Base-by-base conservation (phyloP, 2,329 filamentous ascomycete genomes). In the Colletotrichum scovillei region DNA sequence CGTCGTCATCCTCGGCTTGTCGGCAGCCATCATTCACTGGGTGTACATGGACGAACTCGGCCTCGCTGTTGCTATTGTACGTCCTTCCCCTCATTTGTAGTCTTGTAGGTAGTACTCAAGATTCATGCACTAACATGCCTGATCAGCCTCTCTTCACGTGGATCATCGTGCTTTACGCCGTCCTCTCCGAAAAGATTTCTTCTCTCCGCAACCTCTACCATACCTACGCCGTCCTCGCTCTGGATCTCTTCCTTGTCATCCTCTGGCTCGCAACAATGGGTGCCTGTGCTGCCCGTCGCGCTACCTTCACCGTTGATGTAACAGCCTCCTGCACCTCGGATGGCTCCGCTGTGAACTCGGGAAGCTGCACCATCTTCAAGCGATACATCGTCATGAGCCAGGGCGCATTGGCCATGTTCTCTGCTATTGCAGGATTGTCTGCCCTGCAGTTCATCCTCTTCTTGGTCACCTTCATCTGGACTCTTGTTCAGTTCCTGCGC, bases 201-300 rank as follows among this genome's bases (percentile, higher is more conserved):
- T 72, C 76, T 5, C 79, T 84, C 52, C 82, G 79, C 24, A 28
- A 66, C 1, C 76, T 78, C 22, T 87, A 88, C 76, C 83, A 87
- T 74, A 81, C 86, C 69, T 81, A 84, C 75, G 86, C 85, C 53
- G 80, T 87, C 11, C 78, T 88, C 8, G 78, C 78, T 16, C 80
- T 88, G 26, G 86, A 88, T 58, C 80, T 77, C 4, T 78, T 87
- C 56, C 80, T 88, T 78, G 76, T 84, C 59, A 76, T 88, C 69
- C 81, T 88, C 66, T 88, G 87, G 87, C 83, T 88, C 22, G 81
- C 84, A 0, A 81, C 82, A n/a, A 78, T 82, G 76, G 82, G 78
- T 42, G 81, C 84, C 30, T 81, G 81, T 16, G 86, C 86, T 9
- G 80, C 82, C 24, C 79, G 76, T 64, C 83, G 86, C 35, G 80